Base-by-base conservation (phyloP, 1,139 yeast genomes). In the Hyphopichia fennica region DNA sequence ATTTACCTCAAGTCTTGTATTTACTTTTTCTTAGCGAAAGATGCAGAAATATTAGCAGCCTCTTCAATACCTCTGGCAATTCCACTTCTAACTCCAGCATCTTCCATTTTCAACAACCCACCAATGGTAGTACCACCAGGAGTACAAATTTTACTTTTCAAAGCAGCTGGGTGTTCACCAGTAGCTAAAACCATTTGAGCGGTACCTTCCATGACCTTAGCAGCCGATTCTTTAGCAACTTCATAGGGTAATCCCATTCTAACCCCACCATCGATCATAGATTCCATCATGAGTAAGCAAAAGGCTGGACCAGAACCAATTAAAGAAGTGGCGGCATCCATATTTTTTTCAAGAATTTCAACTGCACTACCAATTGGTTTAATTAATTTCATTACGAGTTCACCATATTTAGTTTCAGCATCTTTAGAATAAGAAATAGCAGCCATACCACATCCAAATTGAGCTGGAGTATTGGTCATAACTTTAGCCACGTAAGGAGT, bases 71-170 rank as follows among this genome's bases (percentile, higher is more conserved):
- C 96, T 53, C 90, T 77, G 38, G 96, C 82, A 54, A 93, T 85
- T 18, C 90, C 90, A 39, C 90, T 79, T 68, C 96, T 83, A 38
- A 93, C 87, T 36, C 91, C 95, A 41, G 82, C 82, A 54, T 90
- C 96, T 67, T 93, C 99, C 85, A 95, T 81, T 53, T 82, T 88
- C 63, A 91, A 77, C 48, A 95, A 72, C 0, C 99, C 99, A 4
- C 96, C 96, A 60, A 95, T 93, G 8, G 99, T 93, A 41, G 97
- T 91, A 31, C 99, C 99, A 28, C 95, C 99, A 15, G 99, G 99
- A 0, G 99, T 93, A 60, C 97, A 90, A 6, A 93, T 95, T 57
- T 85, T 86, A 61, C 87, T 84, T 60, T 88, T 87, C 62, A 93
- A 75, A 16, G 80, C 89, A 10, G 95, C 95, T n/a, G 99, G 99